phyloP scores from a whole-genome alignment of 148 eudicot species.

The Agrostemma githago region DNA sequence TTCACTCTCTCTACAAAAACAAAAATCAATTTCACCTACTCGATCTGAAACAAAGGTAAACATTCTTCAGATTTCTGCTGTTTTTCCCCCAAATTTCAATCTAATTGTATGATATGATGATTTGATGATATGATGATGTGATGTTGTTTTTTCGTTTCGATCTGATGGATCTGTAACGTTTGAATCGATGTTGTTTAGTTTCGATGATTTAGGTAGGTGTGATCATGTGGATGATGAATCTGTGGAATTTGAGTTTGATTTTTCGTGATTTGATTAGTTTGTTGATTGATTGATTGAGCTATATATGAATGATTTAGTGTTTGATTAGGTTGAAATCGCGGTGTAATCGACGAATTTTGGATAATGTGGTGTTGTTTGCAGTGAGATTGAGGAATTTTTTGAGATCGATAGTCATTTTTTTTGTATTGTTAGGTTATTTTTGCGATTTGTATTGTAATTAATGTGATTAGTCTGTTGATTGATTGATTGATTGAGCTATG shows the following conservation, averaged over 20 bases:
- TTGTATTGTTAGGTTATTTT: neutral
- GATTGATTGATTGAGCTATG: neutral
- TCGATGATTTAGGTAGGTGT: neutral
- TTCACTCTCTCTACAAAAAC: too few species aligned
- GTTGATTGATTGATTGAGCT: conserved; percentile 6
- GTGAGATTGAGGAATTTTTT: neutral
- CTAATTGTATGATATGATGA: neutral
- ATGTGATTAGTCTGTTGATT: neutral
- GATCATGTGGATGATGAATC: too few species aligned
- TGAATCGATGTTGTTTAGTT: neutral
- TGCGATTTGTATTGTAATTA: too few species aligned
- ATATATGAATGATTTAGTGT: neutral
- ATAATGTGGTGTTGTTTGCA: neutral
- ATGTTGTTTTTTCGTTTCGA: neutral
- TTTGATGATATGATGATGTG: too few species aligned
- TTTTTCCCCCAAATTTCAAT: neutral
- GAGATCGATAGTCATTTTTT: too few species aligned
- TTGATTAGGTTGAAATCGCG: neutral
- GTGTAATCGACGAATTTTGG: neutral
- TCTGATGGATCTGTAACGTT: neutral
- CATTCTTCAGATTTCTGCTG: neutral
- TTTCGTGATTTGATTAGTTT: neutral
- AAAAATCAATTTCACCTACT: neutral
- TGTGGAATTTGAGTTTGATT: neutral
- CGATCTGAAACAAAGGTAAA: neutral